A percentile compares a stretch with the other conserved stretches of the same genome.
phyloP scores from a whole-genome alignment of 306 rosid genomes.

The Dalbergia cultrata region DNA sequence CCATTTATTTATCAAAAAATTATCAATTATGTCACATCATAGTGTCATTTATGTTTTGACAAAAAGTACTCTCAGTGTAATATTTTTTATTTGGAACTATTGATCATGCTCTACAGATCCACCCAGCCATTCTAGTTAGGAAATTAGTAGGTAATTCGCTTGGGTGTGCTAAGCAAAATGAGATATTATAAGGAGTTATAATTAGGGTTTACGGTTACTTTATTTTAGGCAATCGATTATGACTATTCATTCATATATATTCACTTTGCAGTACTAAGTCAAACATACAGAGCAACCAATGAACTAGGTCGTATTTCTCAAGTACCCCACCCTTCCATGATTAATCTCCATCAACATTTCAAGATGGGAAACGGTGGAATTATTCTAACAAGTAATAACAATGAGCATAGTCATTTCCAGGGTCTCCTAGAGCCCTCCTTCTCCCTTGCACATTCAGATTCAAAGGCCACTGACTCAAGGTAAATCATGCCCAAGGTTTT shows the following conservation, averaged over 20 bases:
- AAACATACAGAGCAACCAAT: conserved; percentile 43
- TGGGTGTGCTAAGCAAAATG: neutral
- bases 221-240: conserved; percentile 4
- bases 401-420: conserved; percentile 37
- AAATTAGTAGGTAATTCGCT: no score
- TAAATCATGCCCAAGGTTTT: conserved; percentile 1
- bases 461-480: conserved; percentile 54
- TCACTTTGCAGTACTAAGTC: conserved; percentile 49
- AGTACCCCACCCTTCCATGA: conserved; percentile 39
- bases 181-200: neutral
- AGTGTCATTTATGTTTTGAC: no score
- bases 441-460: conserved; percentile 44
- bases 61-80: no score
- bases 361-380: conserved; percentile 72
- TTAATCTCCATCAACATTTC: conserved; percentile 52
- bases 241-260: neutral
- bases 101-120: no score
- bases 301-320: conserved; percentile 39
- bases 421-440: conserved; percentile 43
- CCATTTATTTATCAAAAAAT: no score
- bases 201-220: conserved; percentile 21
- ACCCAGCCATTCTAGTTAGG: no score
- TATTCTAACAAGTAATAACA: conserved; percentile 50
- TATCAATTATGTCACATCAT: no score
- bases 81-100: no score